phyloP scores from a whole-genome alignment of 768 basidiomycete species.

The Leccinum barrowsii region DNA sequence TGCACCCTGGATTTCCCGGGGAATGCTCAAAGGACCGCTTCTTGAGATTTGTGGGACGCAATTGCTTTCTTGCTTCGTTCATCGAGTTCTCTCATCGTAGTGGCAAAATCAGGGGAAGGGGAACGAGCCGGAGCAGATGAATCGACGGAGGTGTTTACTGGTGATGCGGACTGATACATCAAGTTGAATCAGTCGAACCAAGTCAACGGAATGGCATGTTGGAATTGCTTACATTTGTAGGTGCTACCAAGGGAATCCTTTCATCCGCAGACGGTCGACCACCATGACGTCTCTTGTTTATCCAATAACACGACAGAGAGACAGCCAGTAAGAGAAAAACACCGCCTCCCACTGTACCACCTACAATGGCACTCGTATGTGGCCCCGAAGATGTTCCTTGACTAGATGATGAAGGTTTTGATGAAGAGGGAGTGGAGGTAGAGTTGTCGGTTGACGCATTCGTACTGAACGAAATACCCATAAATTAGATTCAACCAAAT shows the following conservation, averaged over 20 bases:
- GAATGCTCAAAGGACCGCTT: too few species aligned
- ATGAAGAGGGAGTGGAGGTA: neutral
- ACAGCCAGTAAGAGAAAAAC: neutral
- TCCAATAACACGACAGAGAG: neutral
- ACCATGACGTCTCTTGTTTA: neutral
- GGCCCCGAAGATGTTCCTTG: neutral
- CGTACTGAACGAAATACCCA: neutral
- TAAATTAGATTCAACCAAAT: neutral
- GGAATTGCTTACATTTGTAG: neutral
- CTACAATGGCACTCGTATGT: constrained; percentile 3
- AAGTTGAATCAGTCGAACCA: neutral
- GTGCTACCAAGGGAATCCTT: neutral
- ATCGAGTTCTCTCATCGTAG: neutral
- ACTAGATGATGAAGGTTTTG: neutral
- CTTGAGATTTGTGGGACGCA: too few species aligned
- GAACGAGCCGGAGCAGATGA: neutral
- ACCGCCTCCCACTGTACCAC: constrained; percentile 3
- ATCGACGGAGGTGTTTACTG: neutral
- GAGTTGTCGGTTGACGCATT: neutral
- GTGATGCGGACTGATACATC: neutral
- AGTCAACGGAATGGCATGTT: neutral
- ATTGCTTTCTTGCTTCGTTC: neutral
- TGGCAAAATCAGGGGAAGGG: neutral
- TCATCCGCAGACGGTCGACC: neutral
- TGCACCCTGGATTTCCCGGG: too few species aligned